These are phyloP conservation scores for Epichloe hybrida DNA, from an alignment of 2,329 filamentous ascomycete species.

Conservation along the genomic window DNA sequence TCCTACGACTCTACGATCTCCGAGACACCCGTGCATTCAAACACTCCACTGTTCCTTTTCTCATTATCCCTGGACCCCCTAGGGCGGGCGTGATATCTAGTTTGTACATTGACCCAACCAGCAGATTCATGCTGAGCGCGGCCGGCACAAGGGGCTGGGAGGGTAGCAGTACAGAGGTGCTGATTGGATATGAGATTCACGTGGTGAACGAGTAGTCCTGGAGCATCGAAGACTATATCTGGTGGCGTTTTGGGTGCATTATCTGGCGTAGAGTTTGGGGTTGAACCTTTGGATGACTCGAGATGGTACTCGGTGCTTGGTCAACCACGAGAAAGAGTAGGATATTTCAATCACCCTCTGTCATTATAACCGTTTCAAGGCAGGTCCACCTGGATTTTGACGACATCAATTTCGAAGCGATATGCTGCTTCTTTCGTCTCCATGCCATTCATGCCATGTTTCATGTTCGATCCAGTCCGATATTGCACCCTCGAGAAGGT, in stretches of 20 bases:
- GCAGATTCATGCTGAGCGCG: slow-evolving; percentile 80
- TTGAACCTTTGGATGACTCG: no score
- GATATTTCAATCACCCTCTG: no score
- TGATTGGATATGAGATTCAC: slow-evolving; percentile 85
- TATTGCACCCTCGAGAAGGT: no score
- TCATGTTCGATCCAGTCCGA: no score
- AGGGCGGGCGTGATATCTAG: slow-evolving; percentile 77
- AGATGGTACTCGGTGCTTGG: no score
- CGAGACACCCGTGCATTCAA: slow-evolving; percentile 50
- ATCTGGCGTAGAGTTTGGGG: no score
- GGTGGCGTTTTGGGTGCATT: neutral
- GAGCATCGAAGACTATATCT: neutral
- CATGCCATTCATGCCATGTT: no score
- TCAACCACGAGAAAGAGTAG: no score
- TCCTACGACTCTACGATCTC: slow-evolving; percentile 83
- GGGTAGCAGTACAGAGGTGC: slow-evolving; percentile 72
- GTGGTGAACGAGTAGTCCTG: slow-evolving; percentile 10
- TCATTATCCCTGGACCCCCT: slow-evolving; percentile 83
- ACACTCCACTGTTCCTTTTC: slow-evolving; percentile 75
- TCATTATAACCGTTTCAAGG: no score
- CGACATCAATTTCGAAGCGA: no score
- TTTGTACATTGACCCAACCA: slow-evolving; percentile 76
- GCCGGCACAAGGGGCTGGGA: slow-evolving; percentile 94
- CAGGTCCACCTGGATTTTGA: no score
- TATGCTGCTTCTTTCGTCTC: no score